Evolutionary conservation across 2,329 filamentous ascomycete species (phyloP).

Genomic region (Rachicladosporium sp.): DNA sequence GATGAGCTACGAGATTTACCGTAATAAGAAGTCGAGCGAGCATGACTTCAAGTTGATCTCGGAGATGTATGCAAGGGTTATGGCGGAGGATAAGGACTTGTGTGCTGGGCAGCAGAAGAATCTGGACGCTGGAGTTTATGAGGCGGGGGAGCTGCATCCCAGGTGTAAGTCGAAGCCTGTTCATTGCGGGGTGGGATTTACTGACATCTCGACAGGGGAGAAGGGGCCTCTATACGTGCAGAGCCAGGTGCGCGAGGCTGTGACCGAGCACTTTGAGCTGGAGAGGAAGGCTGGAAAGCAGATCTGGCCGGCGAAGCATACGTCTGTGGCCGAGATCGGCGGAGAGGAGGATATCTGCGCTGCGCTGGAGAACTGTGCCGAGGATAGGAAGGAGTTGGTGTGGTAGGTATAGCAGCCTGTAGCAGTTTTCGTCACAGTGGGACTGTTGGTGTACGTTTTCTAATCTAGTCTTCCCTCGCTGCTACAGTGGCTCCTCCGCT

Average conservation of each 20-base stretch:
- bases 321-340: background rate
- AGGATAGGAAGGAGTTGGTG: too few relatives aligned
- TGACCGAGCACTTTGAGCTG: background rate
- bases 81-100: constrained; percentile 48
- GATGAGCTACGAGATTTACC: constrained; percentile 49
- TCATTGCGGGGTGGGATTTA: too few relatives aligned
- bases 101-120: constrained; percentile 45
- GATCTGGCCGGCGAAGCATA: background rate
- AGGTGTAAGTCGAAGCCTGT: too few relatives aligned
- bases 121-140: constrained; percentile 44
- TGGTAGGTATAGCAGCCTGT: too few relatives aligned
- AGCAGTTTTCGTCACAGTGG: too few relatives aligned
- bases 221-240: constrained; percentile 42
- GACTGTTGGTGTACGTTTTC: too few relatives aligned
- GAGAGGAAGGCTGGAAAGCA: background rate
- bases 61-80: constrained; percentile 46
- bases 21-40: constrained; percentile 44
- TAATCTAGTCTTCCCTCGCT: too few relatives aligned
- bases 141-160: constrained; percentile 42
- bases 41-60: constrained; percentile 45
- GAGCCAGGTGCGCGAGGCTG: constrained; percentile 14
- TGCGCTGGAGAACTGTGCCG: background rate
- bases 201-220: constrained; percentile 24
- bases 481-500: too few relatives aligned
- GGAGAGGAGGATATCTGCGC: background rate